Base-by-base conservation (phyloP, 345 rosid species). In the Bretschneidera sinensis region DNA sequence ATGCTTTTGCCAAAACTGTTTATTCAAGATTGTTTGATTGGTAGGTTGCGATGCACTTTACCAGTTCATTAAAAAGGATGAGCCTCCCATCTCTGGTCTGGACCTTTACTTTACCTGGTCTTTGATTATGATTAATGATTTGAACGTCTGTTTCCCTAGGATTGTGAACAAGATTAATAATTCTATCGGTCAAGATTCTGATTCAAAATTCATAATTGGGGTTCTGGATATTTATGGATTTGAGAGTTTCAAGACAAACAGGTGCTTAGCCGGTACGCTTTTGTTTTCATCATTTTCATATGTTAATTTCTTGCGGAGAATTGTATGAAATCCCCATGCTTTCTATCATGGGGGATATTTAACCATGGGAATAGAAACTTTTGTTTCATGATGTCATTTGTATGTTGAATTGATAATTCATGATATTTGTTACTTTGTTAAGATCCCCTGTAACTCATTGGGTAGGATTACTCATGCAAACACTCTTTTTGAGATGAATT, bases 181-280 rank as follows among this genome's bases (percentile, higher is more conserved):
- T 70, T 77, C 96, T 23, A 94, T 94, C 61, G 88, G 97, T 69
- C 99, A 94, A 80, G 99, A 94, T 74, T 84, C 86, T 59, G 64
- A 79, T 51, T 94, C 99, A 22, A 86, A 83, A 72, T 66, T 24
- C 74, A 78, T 90, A 39, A 90, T 94, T 61, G 99, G 97, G 22
- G 91, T 94, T 66, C 84, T 94, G 81, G 97, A 94, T 86, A 94
- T 94, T 65, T 94, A 94, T 78, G 97, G 99, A 75, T 94, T 94
- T 65, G 99, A 94, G 86, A 94, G 96, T 94, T 94, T 94, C 86
- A 88, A 94, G 95, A 94, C 97, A 83, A 94, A 94, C 99, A 94
- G 99, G 99, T 94, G 99, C 99, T 84, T 86, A 78, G 73, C 88
- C 59, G 96, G 99, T 90, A 90, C 60, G 95, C 95, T 79, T 75